A percentile compares a stretch with the other conserved stretches of the same genome.
phyloP scores from a whole-genome alignment of 371 early-diverging fungal species.

The Amoeboaphelidium protococcarum region DNA sequence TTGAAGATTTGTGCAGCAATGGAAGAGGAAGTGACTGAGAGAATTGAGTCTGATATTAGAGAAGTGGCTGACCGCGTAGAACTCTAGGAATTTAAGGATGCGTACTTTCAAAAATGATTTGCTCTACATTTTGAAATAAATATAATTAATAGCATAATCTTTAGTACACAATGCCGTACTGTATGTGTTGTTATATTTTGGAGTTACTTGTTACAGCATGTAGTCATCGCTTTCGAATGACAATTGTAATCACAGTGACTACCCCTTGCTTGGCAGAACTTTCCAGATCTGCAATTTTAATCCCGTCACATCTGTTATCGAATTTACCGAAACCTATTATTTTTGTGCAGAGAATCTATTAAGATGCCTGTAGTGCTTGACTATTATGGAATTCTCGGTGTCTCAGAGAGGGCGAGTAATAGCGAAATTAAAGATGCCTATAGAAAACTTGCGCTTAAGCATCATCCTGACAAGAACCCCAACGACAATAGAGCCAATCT shows the following conservation, averaged over 20 bases:
- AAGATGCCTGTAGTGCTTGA: neutral
- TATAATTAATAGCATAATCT: too few relatives aligned
- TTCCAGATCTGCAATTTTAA: neutral
- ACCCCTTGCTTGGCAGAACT: neutral
- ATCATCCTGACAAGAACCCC: neutral
- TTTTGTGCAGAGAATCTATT: neutral
- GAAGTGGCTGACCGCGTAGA: slow-evolving; percentile 10
- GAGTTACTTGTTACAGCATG: too few relatives aligned
- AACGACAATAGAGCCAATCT: neutral
- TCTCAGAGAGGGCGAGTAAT: neutral
- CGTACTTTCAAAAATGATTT: neutral
- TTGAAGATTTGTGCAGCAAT: neutral
- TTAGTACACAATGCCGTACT: too few relatives aligned
- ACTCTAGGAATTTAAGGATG: slow-evolving; percentile 20
- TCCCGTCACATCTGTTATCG: neutral
- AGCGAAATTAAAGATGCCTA: neutral
- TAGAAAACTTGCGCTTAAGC: neutral
- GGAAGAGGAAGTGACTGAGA: neutral
- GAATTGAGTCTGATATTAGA: neutral
- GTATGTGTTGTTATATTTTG: too few relatives aligned
- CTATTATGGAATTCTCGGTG: neutral
- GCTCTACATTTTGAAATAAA: too few relatives aligned
- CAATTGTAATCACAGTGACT: neutral
- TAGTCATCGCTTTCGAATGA: too few relatives aligned
- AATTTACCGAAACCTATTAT: neutral